Evolutionary conservation across 805 yeast species (phyloP).

Genomic region (Yarrowia sp.): DNA sequence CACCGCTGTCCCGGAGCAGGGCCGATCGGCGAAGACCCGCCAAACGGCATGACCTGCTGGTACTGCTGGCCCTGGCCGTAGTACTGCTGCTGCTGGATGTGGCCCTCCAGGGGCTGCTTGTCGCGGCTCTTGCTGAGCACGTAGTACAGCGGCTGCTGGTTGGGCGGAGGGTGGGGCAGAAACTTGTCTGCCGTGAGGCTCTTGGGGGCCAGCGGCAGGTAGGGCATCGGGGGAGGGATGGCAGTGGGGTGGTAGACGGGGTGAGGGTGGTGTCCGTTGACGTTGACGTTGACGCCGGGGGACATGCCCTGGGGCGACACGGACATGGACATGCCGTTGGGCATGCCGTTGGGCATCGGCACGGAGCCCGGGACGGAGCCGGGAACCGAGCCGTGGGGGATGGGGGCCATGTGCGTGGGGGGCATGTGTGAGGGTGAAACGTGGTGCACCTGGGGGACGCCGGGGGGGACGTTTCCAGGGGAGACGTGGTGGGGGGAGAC

Average conservation of each 20-base stretch:
- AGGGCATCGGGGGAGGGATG: slow-evolving; percentile 31
- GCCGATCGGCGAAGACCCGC: background rate
- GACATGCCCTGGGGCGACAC: too few relatives aligned
- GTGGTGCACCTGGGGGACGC: background rate
- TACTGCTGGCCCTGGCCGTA: background rate
- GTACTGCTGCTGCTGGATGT: slow-evolving; percentile 22
- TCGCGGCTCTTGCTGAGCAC: slow-evolving; percentile 25
- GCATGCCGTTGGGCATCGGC: slow-evolving; percentile 1
- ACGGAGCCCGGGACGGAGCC: slow-evolving; percentile 8
- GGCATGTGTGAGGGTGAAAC: background rate
- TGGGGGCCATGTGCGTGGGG: background rate
- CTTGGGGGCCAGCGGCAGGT: slow-evolving; percentile 26
- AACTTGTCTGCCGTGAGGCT: slow-evolving; percentile 36
- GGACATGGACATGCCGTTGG: slow-evolving; percentile 6
- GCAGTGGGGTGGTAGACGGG: slow-evolving; percentile 10
- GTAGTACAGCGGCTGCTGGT: slow-evolving; percentile 37
- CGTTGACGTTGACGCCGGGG: too few relatives aligned
- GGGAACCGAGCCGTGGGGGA: background rate
- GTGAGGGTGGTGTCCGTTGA: too few relatives aligned
- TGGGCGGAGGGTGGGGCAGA: slow-evolving; percentile 33
- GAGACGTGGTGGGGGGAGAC: background rate
- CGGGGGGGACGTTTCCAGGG: background rate
- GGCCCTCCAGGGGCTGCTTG: slow-evolving; percentile 38
- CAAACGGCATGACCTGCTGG: slow-evolving; percentile 4
- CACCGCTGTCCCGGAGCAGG: slow-evolving; percentile 3